A percentile compares a stretch with the other conserved stretches of the same genome.
Evolutionary conservation across 495 filamentous ascomycete genomes (phyloP).

Genomic region (Penicillium canescens): DNA sequence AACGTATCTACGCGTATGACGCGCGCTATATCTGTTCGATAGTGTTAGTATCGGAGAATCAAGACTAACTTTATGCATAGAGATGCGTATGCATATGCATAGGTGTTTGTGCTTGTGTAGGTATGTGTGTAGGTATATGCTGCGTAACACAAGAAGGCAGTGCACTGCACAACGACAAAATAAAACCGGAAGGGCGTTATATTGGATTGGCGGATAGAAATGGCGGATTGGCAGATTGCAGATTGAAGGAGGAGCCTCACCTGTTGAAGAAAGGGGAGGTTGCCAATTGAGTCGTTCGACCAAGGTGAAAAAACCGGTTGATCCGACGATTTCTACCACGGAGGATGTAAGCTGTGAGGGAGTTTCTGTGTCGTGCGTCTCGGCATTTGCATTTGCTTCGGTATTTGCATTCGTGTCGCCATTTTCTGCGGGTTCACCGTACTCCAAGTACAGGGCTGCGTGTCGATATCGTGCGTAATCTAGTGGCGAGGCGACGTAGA

Average conservation of each 20-base stretch:
- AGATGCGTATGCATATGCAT: no score
- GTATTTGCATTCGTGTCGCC: background rate
- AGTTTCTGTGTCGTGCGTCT: background rate
- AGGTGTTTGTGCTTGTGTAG: no score
- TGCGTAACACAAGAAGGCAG: no score
- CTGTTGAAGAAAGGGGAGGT: slow-evolving; percentile 4
- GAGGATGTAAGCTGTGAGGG: slow-evolving; percentile 12
- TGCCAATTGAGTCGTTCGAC: slow-evolving; percentile 16
- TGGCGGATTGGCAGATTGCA: no score
- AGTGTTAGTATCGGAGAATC: no score
- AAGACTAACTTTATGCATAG: no score
- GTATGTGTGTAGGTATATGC: no score
- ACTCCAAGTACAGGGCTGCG: slow-evolving; percentile 22
- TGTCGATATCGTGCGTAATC: slow-evolving; percentile 27
- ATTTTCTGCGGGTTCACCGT: background rate
- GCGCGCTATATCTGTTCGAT: slow-evolving; percentile 11
- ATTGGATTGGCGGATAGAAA: no score
- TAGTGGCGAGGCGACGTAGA: slow-evolving; percentile 24
- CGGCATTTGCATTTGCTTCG: background rate
- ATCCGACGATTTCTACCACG: slow-evolving; percentile 19
- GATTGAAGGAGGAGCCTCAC: background rate
- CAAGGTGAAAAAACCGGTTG: slow-evolving; percentile 17
- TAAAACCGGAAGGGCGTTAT: no score
- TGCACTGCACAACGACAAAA: no score
- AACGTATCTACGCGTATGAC: slow-evolving; percentile 1